These are phyloP conservation scores for Lunularia cruciata DNA, from an alignment of 225 moss, liverwort and hornwort species.

Conservation along the genomic window DNA sequence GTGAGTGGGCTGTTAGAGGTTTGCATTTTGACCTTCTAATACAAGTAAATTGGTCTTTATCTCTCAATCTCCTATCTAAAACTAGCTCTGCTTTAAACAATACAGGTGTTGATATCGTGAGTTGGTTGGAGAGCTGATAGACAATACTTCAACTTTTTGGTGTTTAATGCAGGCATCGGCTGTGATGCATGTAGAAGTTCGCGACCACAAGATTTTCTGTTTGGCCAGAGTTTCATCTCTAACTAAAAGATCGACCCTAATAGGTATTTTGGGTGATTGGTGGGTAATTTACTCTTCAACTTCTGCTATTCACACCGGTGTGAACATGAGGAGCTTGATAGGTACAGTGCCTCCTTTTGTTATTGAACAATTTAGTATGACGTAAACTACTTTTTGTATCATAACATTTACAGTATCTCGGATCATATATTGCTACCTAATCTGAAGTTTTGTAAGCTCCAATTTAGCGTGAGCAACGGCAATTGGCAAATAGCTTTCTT, in stretches of 20 bases:
- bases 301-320: constrained; percentile 51
- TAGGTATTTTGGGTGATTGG: constrained; percentile 86
- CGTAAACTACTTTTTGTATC: too few relatives aligned
- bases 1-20: constrained; percentile 41
- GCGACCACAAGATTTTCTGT: constrained; percentile 77
- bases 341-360: constrained; percentile 24
- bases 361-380: constrained; percentile 26
- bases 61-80: too few relatives aligned
- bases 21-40: neutral
- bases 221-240: constrained; percentile 77
- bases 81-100: too few relatives aligned
- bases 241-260: constrained; percentile 58
- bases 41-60: too few relatives aligned
- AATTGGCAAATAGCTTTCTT: too few relatives aligned
- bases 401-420: too few relatives aligned
- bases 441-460: too few relatives aligned
- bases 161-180: constrained; percentile 45
- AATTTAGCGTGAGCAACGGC: too few relatives aligned
- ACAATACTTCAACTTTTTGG: too few relatives aligned
- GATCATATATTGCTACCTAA: too few relatives aligned
- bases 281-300: constrained; percentile 81
- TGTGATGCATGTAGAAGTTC: constrained; percentile 86
- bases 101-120: too few relatives aligned
- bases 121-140: too few relatives aligned
- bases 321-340: constrained; percentile 34